Percentiles rank a stretch among this genome's conserved stretches.
Conservation (phyloP, 1,139 yeast species). For the Hemisphaericaspora lyxosophila region DNA sequence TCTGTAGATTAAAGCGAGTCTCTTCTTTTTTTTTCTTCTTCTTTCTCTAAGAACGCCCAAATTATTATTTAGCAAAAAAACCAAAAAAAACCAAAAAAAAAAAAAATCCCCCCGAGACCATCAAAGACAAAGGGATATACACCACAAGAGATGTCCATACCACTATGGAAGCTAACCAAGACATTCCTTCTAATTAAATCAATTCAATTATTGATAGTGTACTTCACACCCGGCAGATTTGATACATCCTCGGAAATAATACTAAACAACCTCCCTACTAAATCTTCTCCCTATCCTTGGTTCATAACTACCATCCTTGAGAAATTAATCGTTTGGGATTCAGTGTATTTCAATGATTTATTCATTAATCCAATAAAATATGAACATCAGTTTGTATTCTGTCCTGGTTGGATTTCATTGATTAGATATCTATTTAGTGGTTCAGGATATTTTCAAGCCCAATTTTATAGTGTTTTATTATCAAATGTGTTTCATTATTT, state of each 20-base stretch:
- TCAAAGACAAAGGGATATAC: background rate
- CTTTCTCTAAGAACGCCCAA: too few species aligned
- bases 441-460: constrained; percentile 39
- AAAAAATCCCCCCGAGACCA: background rate
- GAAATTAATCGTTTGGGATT: constrained; percentile 78
- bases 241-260: constrained; percentile 41
- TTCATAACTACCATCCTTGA: constrained; percentile 28
- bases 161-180: constrained; percentile 15
- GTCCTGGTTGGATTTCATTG: constrained; percentile 71
- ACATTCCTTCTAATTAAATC: constrained; percentile 28
- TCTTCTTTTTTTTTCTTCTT: background rate
- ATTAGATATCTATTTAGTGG: constrained; percentile 29
- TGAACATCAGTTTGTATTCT: constrained; percentile 91
- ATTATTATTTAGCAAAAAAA: too few species aligned
- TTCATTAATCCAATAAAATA: constrained; percentile 52
- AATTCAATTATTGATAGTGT: constrained; percentile 31
- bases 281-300: constrained; percentile 5
- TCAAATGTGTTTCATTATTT: constrained; percentile 56
- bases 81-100: constrained; percentile 1
- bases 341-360: constrained; percentile 68
- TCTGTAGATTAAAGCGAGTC: too few species aligned
- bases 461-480: constrained; percentile 44
- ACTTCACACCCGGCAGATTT: constrained; percentile 35
- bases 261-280: constrained; percentile 9
- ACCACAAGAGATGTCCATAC: constrained; percentile 2